Conservation (phyloP, 1,284 basidiomycete species). For the Golubevia sp. region DNA sequence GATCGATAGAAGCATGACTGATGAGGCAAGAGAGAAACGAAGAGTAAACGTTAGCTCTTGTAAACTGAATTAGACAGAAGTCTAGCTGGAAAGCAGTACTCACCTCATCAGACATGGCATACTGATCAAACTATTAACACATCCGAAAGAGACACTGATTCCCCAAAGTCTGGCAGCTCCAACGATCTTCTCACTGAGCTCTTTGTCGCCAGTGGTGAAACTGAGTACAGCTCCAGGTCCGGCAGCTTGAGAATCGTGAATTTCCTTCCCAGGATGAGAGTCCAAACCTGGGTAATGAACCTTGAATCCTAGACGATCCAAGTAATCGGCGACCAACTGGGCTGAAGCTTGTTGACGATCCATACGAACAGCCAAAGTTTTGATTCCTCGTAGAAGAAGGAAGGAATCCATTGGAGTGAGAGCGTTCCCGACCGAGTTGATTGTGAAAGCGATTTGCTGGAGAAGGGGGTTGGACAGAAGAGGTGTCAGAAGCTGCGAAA, state of each 20-base stretch:
- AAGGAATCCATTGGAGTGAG: constrained; percentile 70
- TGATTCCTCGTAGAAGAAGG: constrained; percentile 90
- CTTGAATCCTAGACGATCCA: constrained; percentile 83
- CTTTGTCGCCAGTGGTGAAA: constrained; percentile 91
- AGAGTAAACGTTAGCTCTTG: not conserved
- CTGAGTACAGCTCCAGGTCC: constrained; percentile 93
- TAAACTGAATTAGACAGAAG: not conserved
- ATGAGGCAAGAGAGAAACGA: constrained; percentile 9
- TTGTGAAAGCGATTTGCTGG: constrained; percentile 37
- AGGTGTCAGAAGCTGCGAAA: constrained; percentile 3
- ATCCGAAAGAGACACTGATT: constrained; percentile 96
- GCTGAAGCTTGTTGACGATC: constrained; percentile 88
- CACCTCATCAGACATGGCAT: constrained; percentile 99
- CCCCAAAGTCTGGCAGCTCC: constrained; percentile 92
- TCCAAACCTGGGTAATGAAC: constrained; percentile 92
- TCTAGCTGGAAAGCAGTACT: constrained; percentile 62
- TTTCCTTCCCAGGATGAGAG: constrained; percentile 78
- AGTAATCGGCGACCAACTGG: constrained; percentile 82
- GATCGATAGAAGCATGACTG: constrained; percentile 96
- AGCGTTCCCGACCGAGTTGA: constrained; percentile 60
- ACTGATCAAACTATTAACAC: constrained; percentile 95
- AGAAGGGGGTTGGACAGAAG: not conserved
- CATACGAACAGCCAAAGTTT: constrained; percentile 96
- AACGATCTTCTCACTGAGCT: constrained; percentile 87
- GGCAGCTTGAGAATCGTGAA: constrained; percentile 77